Base-by-base conservation (phyloP, 2,329 filamentous ascomycete species). In the Verticillium zaregamsianum region DNA sequence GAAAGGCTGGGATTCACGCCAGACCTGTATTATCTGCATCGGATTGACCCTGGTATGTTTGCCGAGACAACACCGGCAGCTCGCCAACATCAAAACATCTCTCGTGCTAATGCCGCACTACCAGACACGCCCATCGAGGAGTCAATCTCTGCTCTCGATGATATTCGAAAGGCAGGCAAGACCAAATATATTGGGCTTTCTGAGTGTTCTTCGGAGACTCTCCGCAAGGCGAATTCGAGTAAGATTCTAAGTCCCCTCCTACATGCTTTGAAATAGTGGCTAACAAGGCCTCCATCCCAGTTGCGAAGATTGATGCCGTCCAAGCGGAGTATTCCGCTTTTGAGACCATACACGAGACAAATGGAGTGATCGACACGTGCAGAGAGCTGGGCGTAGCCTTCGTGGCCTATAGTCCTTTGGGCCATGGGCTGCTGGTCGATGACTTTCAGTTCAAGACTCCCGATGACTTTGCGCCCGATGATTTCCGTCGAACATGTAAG, bases 401-500 rank as follows among this genome's bases (percentile, higher is more conserved):
- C 12, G 76, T 85, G 1, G 79, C 79, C 2, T 84, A 81, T 68
- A 79, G 76, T 31, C 82, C 82, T 12, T 75, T 85, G 8, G 81
- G 81, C 15, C 79, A 81, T 2, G 83, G 83, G 14, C 69, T 84
- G 58, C 69, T 85, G 11, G 77, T 78, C 2, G 81, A 80, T 20
- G 66, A 71, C 4, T 76, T 80, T 65, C 71, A 75, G 23, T 74
- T 68, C 15, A 25, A 20, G 3, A 23, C 35, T 3, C 70, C 67
- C 1, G 72, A 72, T 3, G 79, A 82, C 63, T 74, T 83, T 35
- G 73, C 74, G 6, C 74, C 76, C 20, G 75, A 72, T 11, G 81
- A 85, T 65, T 78, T 80, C 68, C 78, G 82, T 67, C 64, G 56
- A 5, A 31, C 37, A 6, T n/a, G 55, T 57, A 23, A 37, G 33